Percentiles rank a stretch among this genome's conserved stretches.
phyloP scores from a whole-genome alignment of 352 stramenopile genomes.

The Pythium angustatum region DNA sequence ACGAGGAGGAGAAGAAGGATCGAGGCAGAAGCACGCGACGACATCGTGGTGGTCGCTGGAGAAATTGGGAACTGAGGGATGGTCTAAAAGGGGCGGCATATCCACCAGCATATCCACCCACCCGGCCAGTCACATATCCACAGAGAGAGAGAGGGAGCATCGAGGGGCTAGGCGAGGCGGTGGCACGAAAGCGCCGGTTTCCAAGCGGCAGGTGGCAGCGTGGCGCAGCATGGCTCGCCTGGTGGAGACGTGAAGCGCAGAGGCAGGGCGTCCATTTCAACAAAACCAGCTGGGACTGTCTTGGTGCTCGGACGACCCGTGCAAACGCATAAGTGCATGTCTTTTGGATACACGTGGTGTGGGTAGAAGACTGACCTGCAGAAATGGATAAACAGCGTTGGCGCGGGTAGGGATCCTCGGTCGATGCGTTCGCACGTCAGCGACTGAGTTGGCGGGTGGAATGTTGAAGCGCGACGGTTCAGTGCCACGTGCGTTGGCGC shows the following conservation, averaged over 20 bases:
- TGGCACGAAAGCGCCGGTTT: conserved; percentile 21
- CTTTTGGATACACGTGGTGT: conserved; percentile 4
- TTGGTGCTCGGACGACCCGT: not conserved
- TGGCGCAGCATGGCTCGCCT: not conserved
- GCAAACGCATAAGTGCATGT: conserved; percentile 13
- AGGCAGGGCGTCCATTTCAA: conserved; percentile 1
- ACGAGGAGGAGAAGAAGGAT: not conserved
- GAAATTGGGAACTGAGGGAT: conserved; percentile 1
- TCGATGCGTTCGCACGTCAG: conserved; percentile 19
- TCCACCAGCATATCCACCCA: conserved; percentile 3
- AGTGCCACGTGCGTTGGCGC: too few species aligned
- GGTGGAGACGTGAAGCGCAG: not conserved
- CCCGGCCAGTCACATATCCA: not conserved
- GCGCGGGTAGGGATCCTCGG: not conserved
- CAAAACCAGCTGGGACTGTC: conserved; percentile 16
- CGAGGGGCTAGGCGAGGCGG: not conserved
- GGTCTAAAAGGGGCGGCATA: too few species aligned
- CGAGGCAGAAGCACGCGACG: too few species aligned
- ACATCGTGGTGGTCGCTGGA: not conserved
- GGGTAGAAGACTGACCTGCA: conserved; percentile 3
- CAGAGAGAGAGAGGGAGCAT: not conserved
- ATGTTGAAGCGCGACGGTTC: conserved; percentile 9
- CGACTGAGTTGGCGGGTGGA: conserved; percentile 1
- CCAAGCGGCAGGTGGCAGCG: not conserved
- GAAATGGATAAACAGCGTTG: conserved; percentile 12